phyloP scores from a whole-genome alignment of 1,139 yeast species.

The Tardiomyces digboiensis region DNA sequence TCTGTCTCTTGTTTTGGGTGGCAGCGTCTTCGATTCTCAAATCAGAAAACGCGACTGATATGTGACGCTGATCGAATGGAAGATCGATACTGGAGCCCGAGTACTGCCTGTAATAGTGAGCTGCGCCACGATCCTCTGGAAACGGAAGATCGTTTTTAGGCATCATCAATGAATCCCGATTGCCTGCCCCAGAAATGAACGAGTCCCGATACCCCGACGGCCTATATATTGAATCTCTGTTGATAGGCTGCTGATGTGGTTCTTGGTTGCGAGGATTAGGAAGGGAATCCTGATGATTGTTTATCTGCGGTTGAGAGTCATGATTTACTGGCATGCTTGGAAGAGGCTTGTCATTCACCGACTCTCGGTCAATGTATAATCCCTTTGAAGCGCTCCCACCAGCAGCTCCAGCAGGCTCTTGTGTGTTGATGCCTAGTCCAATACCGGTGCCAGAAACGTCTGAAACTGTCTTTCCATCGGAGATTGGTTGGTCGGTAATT shows the following conservation, averaged over 20 bases:
- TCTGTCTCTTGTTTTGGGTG: not conserved
- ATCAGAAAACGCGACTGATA: not conserved
- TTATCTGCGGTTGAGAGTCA: too few species aligned
- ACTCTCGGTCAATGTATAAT: too few species aligned
- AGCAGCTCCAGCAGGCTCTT: not conserved
- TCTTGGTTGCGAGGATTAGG: too few species aligned
- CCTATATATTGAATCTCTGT: too few species aligned
- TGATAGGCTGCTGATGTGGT: too few species aligned
- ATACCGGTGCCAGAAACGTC: not conserved
- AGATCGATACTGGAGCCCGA: not conserved
- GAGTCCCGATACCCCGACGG: not conserved
- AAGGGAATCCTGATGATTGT: too few species aligned
- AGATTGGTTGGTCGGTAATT: not conserved
- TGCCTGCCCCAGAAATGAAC: not conserved
- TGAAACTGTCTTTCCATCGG: not conserved
- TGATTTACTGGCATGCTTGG: not conserved
- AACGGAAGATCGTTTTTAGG: not conserved
- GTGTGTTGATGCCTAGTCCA: not conserved
- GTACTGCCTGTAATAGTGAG: not conserved
- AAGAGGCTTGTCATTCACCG: not conserved
- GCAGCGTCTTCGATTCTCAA: not conserved
- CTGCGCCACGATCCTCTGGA: not conserved
- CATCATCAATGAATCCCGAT: not conserved
- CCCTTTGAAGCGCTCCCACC: too few species aligned
- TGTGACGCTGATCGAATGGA: not conserved